Percentiles rank a stretch among this genome's conserved stretches.
phyloP scores from a whole-genome alignment of 305 asterid species.

The Lippia alba region DNA sequence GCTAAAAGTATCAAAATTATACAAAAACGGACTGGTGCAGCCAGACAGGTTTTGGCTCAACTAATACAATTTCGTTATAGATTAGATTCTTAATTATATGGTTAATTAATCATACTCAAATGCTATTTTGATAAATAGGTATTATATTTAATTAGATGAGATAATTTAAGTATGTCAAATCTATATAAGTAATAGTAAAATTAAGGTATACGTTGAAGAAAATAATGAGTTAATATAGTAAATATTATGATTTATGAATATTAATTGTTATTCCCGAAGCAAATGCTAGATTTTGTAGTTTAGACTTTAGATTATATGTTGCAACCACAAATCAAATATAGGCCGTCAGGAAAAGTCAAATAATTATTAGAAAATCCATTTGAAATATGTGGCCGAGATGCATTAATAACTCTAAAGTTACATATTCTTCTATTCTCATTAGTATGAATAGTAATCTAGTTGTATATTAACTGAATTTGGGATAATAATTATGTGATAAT shows the following conservation, averaged over 20 bases:
- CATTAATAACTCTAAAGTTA: no score
- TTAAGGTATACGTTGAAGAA: no score
- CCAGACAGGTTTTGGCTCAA: constrained; percentile 2
- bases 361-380: not conserved
- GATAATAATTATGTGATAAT: no score
- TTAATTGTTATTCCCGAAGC: not conserved
- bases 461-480: no score
- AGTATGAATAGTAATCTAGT: no score
- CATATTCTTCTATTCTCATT: no score
- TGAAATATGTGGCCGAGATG: no score
- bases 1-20: not conserved
- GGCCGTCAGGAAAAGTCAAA: not conserved
- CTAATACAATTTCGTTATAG: constrained; percentile 1
- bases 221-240: no score
- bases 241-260: not conserved
- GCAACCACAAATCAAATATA: not conserved
- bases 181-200: not conserved
- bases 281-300: not conserved
- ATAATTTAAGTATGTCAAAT: not conserved
- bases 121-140: not conserved
- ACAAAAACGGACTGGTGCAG: no score
- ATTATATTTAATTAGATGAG: not conserved
- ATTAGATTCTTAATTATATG: not conserved
- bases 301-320: constrained; percentile 11
- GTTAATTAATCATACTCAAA: not conserved